A percentile compares a stretch with the other conserved stretches of the same genome.
Evolutionary conservation across 2,329 filamentous ascomycete species (phyloP).

Genomic region (Ophiostoma australiae): DNA sequence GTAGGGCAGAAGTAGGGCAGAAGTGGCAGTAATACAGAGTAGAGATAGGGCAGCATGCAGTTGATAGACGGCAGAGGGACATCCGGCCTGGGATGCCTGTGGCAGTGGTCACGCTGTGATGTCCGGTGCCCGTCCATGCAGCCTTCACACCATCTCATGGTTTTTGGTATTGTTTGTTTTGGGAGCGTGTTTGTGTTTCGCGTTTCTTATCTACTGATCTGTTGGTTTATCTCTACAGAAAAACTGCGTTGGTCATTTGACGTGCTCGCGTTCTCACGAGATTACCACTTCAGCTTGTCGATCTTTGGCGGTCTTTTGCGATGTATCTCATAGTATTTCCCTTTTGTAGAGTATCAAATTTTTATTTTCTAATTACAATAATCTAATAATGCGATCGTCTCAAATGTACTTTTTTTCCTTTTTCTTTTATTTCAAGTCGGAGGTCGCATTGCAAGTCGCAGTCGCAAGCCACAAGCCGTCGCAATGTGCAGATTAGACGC

Average conservation of each 20-base stretch:
- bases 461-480: not conserved
- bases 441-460: not conserved
- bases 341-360: no score
- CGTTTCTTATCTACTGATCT: not conserved
- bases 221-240: not conserved
- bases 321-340: no score
- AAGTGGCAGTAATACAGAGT: not conserved
- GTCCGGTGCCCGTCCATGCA: not conserved
- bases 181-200: not conserved
- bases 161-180: not conserved
- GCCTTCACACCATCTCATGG: not conserved
- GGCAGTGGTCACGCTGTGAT: slow-evolving; percentile 3
- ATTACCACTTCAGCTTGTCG: no score
- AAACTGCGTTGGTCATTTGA: no score
- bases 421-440: not conserved
- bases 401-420: not conserved
- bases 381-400: no score
- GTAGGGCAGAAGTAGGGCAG: no score
- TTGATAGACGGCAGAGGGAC: not conserved
- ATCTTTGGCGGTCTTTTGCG: no score
- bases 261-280: not conserved
- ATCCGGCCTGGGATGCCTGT: not conserved
- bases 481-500: slow-evolving; percentile 2
- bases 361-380: no score
- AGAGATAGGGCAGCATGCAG: not conserved